phyloP scores from a whole-genome alignment of 306 rosid species.

The Mucuna pruriens region DNA sequence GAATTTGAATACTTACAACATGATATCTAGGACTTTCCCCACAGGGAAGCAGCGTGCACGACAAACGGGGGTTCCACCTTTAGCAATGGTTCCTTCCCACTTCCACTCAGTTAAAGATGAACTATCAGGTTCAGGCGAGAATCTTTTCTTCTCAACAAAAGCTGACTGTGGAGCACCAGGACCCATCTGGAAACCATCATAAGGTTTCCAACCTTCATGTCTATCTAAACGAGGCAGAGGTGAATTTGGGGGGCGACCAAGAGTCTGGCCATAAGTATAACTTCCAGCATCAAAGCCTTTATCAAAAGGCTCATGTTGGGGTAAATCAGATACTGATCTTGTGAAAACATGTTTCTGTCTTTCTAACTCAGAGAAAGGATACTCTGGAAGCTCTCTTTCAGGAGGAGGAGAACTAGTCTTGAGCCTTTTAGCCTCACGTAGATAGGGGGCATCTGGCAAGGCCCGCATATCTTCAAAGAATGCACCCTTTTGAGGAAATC shows the following conservation, averaged over 20 bases:
- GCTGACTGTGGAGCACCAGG: slow-evolving; percentile 55
- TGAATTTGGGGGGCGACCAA: slow-evolving; percentile 56
- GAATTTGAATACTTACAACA: slow-evolving; percentile 69
- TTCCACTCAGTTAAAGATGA: slow-evolving; percentile 81
- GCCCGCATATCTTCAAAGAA: slow-evolving; percentile 69
- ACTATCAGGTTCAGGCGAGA: slow-evolving; percentile 70
- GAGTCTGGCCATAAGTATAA: slow-evolving; percentile 56
- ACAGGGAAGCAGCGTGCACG: slow-evolving; percentile 99
- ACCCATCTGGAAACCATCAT: slow-evolving; percentile 60
- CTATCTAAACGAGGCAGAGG: slow-evolving; percentile 56
- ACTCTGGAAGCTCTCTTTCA: slow-evolving; percentile 86
- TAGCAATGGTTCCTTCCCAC: slow-evolving; percentile 99
- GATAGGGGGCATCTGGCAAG: slow-evolving; percentile 59
- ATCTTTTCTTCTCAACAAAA: slow-evolving; percentile 62
- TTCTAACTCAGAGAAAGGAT: slow-evolving; percentile 65
- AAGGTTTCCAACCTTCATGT: slow-evolving; percentile 69
- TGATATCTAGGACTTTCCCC: slow-evolving; percentile 80
- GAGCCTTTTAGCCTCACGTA: slow-evolving; percentile 68
- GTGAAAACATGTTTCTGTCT: slow-evolving; percentile 65
- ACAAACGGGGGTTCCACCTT: slow-evolving; percentile 97
- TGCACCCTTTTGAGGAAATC: slow-evolving; percentile 56
- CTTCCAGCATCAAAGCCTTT: slow-evolving; percentile 63
- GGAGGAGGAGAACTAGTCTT: slow-evolving; percentile 61
- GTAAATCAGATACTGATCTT: slow-evolving; percentile 51
- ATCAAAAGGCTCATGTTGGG: slow-evolving; percentile 55